Evolutionary conservation across 2,329 filamentous ascomycete genomes (phyloP).

Genomic region (Drechslerella coelobrocha): DNA sequence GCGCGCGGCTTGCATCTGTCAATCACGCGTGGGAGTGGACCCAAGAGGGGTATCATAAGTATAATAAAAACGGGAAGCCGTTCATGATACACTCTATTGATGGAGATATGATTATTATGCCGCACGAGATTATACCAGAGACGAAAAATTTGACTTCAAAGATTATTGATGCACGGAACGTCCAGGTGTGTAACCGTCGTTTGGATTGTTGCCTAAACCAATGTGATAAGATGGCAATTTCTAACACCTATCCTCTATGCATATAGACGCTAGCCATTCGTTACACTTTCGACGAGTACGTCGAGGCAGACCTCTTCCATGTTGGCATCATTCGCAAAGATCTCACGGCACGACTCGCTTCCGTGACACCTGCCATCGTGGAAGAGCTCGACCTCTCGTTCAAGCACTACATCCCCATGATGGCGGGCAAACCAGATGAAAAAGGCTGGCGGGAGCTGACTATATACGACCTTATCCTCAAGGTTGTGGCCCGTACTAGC

Average conservation of each 20-base stretch:
- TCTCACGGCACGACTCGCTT: constrained; percentile 34
- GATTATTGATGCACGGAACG: constrained; percentile 30
- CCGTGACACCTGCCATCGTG: constrained; percentile 43
- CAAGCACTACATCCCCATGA: constrained; percentile 32
- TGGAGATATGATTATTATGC: constrained; percentile 41
- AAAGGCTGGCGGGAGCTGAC: constrained; percentile 58
- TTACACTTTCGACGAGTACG: constrained; percentile 42
- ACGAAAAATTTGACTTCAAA: constrained; percentile 34
- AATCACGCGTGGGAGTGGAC: constrained; percentile 19
- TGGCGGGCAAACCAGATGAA: constrained; percentile 50
- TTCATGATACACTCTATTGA: constrained; percentile 42
- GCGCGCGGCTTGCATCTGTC: constrained; percentile 23
- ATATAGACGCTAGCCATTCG: constrained; percentile 32
- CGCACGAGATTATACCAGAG: constrained; percentile 19
- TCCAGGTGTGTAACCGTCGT: constrained; percentile 12
- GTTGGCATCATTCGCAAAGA: constrained; percentile 47
- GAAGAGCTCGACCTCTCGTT: constrained; percentile 43
- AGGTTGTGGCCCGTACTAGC: constrained; percentile 62
- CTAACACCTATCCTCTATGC: neutral
- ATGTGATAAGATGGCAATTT: neutral
- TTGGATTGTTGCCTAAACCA: neutral
- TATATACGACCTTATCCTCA: constrained; percentile 60
- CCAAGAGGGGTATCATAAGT: constrained; percentile 41
- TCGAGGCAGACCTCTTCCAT: constrained; percentile 45
- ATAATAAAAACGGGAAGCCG: constrained; percentile 42